Evolutionary conservation across 495 filamentous ascomycete species (phyloP).

Genomic region (Tricharina praecox): DNA sequence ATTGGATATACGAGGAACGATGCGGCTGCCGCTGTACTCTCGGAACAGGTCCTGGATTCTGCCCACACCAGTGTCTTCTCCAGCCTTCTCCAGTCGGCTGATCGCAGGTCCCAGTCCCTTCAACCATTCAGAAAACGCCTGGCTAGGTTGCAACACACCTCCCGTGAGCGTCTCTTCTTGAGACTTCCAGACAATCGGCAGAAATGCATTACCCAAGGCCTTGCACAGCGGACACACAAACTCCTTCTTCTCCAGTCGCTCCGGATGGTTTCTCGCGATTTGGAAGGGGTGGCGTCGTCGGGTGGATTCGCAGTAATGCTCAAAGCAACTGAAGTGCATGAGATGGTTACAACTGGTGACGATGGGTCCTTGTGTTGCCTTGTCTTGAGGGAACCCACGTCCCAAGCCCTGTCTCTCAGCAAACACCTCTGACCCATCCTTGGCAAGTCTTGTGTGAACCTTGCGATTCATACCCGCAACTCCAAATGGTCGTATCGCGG

Average conservation of each 20-base stretch:
- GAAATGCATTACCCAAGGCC: constrained; percentile 83
- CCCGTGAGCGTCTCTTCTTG: constrained; percentile 62
- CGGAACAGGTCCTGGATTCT: constrained; percentile 43
- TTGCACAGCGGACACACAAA: constrained; percentile 98
- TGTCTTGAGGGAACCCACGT: constrained; percentile 62
- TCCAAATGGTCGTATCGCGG: constrained; percentile 69
- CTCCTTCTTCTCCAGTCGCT: constrained; percentile 55
- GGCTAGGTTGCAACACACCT: constrained; percentile 40
- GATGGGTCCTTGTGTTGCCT: constrained; percentile 58
- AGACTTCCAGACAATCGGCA: constrained; percentile 89
- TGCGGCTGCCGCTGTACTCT: constrained; percentile 41
- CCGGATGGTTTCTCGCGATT: constrained; percentile 83
- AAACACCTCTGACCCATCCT: constrained; percentile 49
- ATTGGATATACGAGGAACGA: constrained; percentile 43
- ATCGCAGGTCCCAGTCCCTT: constrained; percentile 31
- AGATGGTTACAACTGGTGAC: constrained; percentile 89
- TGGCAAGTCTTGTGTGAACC: constrained; percentile 54
- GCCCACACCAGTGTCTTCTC: constrained; percentile 30
- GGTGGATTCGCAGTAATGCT: constrained; percentile 69
- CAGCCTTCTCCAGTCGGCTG: constrained; percentile 42
- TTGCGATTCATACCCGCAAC: constrained; percentile 72
- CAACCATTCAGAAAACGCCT: constrained; percentile 50
- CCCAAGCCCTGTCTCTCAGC: constrained; percentile 68
- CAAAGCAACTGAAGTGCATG: constrained; percentile 96
- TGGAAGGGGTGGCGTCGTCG: constrained; percentile 70